A percentile compares a stretch with the other conserved stretches of the same genome.
Conservation (phyloP, 805 yeast genomes). For the Lipomyces sp. region DNA sequence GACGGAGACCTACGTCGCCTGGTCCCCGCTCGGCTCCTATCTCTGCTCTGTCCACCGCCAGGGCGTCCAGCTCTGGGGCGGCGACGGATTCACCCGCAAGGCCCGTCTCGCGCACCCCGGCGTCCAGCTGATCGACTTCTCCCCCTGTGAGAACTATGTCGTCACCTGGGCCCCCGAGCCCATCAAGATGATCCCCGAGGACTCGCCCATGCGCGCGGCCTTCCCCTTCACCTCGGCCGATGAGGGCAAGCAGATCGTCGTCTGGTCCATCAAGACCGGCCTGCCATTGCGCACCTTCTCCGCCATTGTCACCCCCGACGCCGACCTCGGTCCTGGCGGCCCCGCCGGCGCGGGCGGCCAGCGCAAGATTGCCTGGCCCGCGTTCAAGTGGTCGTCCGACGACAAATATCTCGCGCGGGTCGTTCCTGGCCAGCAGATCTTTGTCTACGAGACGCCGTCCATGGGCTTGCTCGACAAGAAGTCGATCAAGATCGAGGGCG, state of each 20-base stretch:
- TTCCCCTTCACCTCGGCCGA: conserved; percentile 84
- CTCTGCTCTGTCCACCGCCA: conserved; percentile 85
- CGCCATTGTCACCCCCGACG: conserved; percentile 52
- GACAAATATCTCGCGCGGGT: conserved; percentile 92
- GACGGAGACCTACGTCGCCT: conserved; percentile 83
- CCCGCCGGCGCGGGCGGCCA: conserved; percentile 53
- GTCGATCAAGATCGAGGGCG: conserved; percentile 74
- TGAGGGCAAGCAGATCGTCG: conserved; percentile 88
- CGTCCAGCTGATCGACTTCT: conserved; percentile 83
- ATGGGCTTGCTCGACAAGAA: conserved; percentile 86
- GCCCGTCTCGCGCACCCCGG: conserved; percentile 82
- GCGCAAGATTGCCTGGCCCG: conserved; percentile 84
- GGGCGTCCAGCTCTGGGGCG: conserved; percentile 97
- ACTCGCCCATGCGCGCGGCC: conserved; percentile 58
- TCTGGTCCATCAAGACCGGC: conserved; percentile 87
- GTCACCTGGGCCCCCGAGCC: conserved; percentile 89
- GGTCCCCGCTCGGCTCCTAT: conserved; percentile 91
- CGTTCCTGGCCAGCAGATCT: conserved; percentile 82
- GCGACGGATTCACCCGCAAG: conserved; percentile 67
- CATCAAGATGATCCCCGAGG: conserved; percentile 64
- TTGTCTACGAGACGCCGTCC: conserved; percentile 76
- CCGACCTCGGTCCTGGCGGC: conserved; percentile 20
- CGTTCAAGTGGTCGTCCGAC: conserved; percentile 92
- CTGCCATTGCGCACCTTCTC: conserved; percentile 88
- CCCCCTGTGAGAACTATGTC: conserved; percentile 86